These are phyloP conservation scores for Coniochaeta sp. DNA, from an alignment of 2,329 filamentous ascomycete species.

Conservation along the genomic window DNA sequence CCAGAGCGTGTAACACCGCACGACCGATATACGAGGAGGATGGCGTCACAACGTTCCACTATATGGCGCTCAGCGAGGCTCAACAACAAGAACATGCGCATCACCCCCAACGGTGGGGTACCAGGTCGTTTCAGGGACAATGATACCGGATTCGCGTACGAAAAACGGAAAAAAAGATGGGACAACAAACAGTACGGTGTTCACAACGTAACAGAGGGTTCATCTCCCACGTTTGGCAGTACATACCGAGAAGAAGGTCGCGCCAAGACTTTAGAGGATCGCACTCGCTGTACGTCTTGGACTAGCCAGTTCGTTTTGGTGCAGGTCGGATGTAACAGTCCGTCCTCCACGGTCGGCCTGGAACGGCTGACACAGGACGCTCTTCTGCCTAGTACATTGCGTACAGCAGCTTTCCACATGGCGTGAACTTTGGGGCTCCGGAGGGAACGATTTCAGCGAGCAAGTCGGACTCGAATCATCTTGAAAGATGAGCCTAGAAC, in stretches of 20 bases:
- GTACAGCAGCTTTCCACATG: not conserved
- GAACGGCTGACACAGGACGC: not conserved
- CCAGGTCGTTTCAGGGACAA: not conserved
- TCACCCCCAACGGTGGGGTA: not conserved
- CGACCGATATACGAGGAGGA: not conserved
- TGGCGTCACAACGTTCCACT: not conserved
- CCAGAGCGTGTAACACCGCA: conserved; percentile 40
- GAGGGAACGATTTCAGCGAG: not conserved
- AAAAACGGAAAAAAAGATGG: not conserved
- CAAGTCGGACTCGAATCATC: not conserved
- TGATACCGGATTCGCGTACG: not conserved
- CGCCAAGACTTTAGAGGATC: not conserved
- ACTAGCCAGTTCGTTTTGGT: not conserved
- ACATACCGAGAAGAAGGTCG: not conserved
- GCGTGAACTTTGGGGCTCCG: not conserved
- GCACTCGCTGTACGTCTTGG: not conserved
- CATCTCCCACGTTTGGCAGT: not conserved
- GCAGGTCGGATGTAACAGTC: not conserved
- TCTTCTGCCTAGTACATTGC: not conserved
- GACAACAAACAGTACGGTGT: not conserved
- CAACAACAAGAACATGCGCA: not conserved
- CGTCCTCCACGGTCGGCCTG: not conserved
- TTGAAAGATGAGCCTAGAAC: not conserved
- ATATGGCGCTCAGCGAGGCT: not conserved
- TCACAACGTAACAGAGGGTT: not conserved